Base-by-base conservation (phyloP, 2,329 filamentous ascomycete genomes). In the Gremmenia infestans region DNA sequence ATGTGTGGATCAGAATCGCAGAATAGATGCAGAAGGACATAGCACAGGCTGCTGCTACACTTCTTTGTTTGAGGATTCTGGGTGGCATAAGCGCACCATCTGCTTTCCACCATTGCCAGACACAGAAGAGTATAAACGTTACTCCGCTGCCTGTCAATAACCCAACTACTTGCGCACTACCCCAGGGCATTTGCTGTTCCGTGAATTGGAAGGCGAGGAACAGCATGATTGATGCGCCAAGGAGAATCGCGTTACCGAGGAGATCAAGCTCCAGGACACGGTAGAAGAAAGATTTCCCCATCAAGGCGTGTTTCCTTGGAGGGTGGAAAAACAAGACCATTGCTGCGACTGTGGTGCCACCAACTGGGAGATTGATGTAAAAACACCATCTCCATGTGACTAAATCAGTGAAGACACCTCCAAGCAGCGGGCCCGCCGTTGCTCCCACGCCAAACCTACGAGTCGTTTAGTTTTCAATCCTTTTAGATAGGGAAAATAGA, bases 61-160 rank as follows among this genome's bases (percentile, higher is more conserved):
- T 71, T 14, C 73, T 67, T 25, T 74, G 66, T 17, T 56, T 63
- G 32, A 74, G 35, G 54, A 76, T 70, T 8, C 69, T 67, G 6
- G 68, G 69, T 0, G 76, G 74, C 6, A 82, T 70, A 70, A 81
- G 76, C 23, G 79, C 78, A 2, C 70, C 64, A n/a, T 76, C 73
- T 3, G 74, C 76, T 53, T 72, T 70, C 46, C 63, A 72, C 56
- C 65, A 72, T 51, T 77, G 71, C 39, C 69, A 66, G 6, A 66
- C 48, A 12, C 54, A 37, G 36, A 72, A 67, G 11, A 67, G 37
- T 9, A 71, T 59, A 17, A 62, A 59, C 4, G 65, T 66, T 8
- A 67, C 40, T 1, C 57, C 55, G 11, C 43, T 56, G 7, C 69
- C 60, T 39, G 66, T 62, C 15, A 74, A 62, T 2, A 74, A 64